Evolutionary conservation across 176 grass and related monocot genomes (phyloP).

Genomic region (Thinopyrum elongatum): DNA sequence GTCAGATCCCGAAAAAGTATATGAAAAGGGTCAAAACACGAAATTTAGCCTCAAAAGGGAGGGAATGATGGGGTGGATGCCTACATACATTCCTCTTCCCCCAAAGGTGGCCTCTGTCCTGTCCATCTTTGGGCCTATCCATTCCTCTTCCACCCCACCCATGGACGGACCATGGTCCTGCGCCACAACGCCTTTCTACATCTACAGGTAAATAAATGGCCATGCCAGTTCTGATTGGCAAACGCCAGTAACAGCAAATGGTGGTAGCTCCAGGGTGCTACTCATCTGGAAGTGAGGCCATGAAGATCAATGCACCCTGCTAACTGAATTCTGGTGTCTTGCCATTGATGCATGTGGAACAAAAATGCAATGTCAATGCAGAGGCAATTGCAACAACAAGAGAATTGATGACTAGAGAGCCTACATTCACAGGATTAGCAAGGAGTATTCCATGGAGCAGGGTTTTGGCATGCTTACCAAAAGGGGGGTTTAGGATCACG

Average conservation of each 20-base stretch:
- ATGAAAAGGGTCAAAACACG: too few species aligned
- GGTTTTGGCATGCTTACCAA: constrained; percentile 37
- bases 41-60: constrained; percentile 11
- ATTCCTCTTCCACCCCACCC: background rate
- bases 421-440: constrained; percentile 70
- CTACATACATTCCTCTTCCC: background rate
- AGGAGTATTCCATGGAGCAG: constrained; percentile 24
- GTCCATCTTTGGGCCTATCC: background rate
- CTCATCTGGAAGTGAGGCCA: background rate
- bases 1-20: too few species aligned
- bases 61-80: background rate
- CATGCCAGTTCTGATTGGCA: too few species aligned
- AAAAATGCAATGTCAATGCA: background rate
- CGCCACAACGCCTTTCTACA: background rate
- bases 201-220: background rate
- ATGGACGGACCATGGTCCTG: background rate
- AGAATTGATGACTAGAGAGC: constrained; percentile 14
- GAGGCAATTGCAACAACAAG: background rate
- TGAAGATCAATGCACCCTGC: background rate
- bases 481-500: background rate
- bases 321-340: background rate
- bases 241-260: background rate
- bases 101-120: background rate
- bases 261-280: background rate
- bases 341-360: constrained; percentile 13